Evolutionary conservation across 495 filamentous ascomycete species (phyloP).

Genomic region (Jackrogersella minutella): DNA sequence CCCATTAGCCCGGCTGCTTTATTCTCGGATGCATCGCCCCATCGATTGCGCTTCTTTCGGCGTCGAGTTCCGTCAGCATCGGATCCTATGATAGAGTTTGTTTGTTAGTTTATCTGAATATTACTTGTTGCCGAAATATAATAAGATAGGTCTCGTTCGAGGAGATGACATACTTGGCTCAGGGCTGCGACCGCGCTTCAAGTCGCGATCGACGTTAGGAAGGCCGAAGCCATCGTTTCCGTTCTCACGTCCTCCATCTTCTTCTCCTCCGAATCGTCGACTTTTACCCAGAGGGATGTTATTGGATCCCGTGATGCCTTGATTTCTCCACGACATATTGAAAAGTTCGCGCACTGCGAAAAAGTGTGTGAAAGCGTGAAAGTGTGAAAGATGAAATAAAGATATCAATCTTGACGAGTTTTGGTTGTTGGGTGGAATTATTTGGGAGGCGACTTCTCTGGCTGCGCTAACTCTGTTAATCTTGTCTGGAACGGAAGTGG

Average conservation of each 20-base stretch:
- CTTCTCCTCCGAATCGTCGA: slow-evolving; percentile 81
- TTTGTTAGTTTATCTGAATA: no score
- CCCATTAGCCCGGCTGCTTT: slow-evolving; percentile 98
- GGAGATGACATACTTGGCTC: slow-evolving; percentile 50
- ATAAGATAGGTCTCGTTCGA: no score
- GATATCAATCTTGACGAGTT: slow-evolving; percentile 27
- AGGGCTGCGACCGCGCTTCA: slow-evolving; percentile 64
- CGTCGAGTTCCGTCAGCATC: slow-evolving; percentile 76
- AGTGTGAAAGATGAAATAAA: slow-evolving; percentile 10
- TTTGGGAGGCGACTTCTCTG: slow-evolving; percentile 28
- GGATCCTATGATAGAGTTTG: slow-evolving; percentile 34
- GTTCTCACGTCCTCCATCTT: slow-evolving; percentile 55
- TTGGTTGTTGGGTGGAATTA: slow-evolving; percentile 20
- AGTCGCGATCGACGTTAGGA: slow-evolving; percentile 79
- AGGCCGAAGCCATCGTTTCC: slow-evolving; percentile 40
- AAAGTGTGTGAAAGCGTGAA: not conserved
- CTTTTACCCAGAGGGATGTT: slow-evolving; percentile 92
- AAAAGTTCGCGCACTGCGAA: slow-evolving; percentile 7
- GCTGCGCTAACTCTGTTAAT: slow-evolving; percentile 25
- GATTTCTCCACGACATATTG: slow-evolving; percentile 88
- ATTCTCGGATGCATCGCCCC: slow-evolving; percentile 95
- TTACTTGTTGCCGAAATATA: no score
- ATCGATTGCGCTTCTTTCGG: slow-evolving; percentile 97
- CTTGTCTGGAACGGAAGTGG: slow-evolving; percentile 31
- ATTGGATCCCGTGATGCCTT: slow-evolving; percentile 98